Base-by-base conservation (phyloP, 352 stramenopile genomes). In the Ophiocytium majus region DNA sequence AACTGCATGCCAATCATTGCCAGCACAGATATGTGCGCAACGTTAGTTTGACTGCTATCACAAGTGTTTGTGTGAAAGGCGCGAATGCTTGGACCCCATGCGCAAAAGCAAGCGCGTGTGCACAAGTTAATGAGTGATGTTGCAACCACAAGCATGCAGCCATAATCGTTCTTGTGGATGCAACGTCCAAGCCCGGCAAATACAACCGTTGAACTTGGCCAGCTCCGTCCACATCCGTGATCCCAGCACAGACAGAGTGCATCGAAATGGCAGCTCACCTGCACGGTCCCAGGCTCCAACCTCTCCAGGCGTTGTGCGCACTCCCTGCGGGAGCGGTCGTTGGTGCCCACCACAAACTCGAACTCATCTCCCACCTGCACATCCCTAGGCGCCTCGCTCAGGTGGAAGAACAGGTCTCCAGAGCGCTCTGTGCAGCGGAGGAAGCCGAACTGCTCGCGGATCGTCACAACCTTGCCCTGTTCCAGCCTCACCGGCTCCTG, bases 401-500 rank as follows among this genome's bases (percentile, higher is more conserved):
- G 43, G 79, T 86, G 84, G 35, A 88, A 88, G 50, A 88, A 88
- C 33, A 88, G 32, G 50, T 88, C 84, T 17, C 80, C 84, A n/a
- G 84, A n/a, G 19, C 84, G 66, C 28, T 88, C 79, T 31, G 50
- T 79, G 82, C 84, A 88, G 34, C 84, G 80, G 32, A 88, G 71
- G 49, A 88, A 88, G 66, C 84, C 84, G 50, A 88, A 88, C 28
- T 76, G 81, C 0, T 88, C 84, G 34, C 79, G 81, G 28, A 88
- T 32, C 28, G 84, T 86, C 37, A 83, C 83, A 49, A 88, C 84
- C 75, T 78, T 71, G 0, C 84, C 84, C 31, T 87, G 78, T 57
- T 84, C 83, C 5, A 76, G 5, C 10, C 34, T 5, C 64, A 17
- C 64, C 31, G 64, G 64, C 5, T 5, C 5, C 31, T 10, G 64